phyloP scores from a whole-genome alignment of 208 protist genomes.

The Acanthamoeba healyi region DNA sequence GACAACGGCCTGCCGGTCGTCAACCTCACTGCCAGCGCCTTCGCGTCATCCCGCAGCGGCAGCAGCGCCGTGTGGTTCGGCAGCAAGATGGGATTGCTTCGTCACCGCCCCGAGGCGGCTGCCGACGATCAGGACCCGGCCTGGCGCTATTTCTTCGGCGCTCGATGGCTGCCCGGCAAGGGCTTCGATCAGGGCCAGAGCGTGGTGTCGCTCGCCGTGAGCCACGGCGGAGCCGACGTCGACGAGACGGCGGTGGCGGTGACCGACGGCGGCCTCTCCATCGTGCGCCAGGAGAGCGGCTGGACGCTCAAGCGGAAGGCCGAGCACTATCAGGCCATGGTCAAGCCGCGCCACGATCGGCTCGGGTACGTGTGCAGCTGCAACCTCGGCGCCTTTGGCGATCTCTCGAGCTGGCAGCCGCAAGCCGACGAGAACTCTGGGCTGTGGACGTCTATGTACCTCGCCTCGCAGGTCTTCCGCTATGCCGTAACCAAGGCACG shows the following conservation, averaged over 20 bases:
- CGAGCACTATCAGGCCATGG: conserved; percentile 61
- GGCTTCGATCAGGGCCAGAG: conserved; percentile 28
- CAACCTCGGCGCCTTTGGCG: conserved; percentile 53
- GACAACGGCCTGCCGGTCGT: background rate
- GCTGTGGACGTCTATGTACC: conserved; percentile 77
- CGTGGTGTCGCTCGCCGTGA: conserved; percentile 23
- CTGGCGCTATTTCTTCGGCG: conserved; percentile 78
- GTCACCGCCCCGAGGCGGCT: background rate
- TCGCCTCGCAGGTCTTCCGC: conserved; percentile 73
- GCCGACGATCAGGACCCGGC: background rate
- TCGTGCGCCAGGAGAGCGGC: conserved; percentile 26
- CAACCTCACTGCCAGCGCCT: conserved; percentile 42
- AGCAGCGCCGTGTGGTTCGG: conserved; percentile 67
- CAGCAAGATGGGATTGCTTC: conserved; percentile 11
- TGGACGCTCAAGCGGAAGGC: conserved; percentile 75
- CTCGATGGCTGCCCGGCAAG: conserved; percentile 76
- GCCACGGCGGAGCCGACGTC: background rate
- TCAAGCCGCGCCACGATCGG: conserved; percentile 64
- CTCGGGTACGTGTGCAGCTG: conserved; percentile 40
- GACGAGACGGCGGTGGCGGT: conserved; percentile 25
- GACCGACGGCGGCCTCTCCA: conserved; percentile 72
- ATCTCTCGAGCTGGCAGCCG: background rate
- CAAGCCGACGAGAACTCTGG: conserved; percentile 70
- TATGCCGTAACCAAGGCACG: conserved; percentile 72
- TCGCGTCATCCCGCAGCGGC: conserved; percentile 2